Percentiles rank a stretch among this genome's conserved stretches.
These are phyloP conservation scores for Leucoagaricus sp. DNA, from an alignment of 1,284 basidiomycete species.

Conservation along the genomic window DNA sequence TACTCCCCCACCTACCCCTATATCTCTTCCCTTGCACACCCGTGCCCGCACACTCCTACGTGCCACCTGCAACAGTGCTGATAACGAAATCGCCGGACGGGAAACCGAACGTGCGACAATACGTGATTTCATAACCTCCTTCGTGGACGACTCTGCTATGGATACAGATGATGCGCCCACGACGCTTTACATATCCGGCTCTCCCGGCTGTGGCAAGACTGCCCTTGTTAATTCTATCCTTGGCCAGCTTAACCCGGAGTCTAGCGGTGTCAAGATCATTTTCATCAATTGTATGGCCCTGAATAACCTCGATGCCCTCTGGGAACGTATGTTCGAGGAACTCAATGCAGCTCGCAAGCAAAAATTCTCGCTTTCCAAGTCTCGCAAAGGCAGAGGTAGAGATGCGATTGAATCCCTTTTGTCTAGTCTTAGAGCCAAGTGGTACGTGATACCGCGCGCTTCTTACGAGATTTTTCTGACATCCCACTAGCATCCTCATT, in stretches of 20 bases:
- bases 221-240: slow-evolving; percentile 73
- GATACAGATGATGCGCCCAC: slow-evolving; percentile 33
- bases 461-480: slow-evolving; percentile 15
- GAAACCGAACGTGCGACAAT: slow-evolving; percentile 59
- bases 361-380: slow-evolving; percentile 36
- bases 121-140: slow-evolving; percentile 54
- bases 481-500: slow-evolving; percentile 57
- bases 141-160: slow-evolving; percentile 38
- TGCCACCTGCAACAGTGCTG: slow-evolving; percentile 58
- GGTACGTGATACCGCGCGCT: slow-evolving; percentile 42
- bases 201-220: slow-evolving; percentile 83
- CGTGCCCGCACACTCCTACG: slow-evolving; percentile 71
- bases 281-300: slow-evolving; percentile 80
- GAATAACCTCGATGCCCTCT: slow-evolving; percentile 62
- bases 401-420: slow-evolving; percentile 48
- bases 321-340: slow-evolving; percentile 66
- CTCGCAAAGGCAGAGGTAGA: slow-evolving; percentile 40
- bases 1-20: slow-evolving; percentile 65
- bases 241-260: slow-evolving; percentile 38
- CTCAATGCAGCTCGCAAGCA: slow-evolving; percentile 38
- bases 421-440: slow-evolving; percentile 47
- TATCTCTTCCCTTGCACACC: slow-evolving; percentile 56
- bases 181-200: slow-evolving; percentile 75
- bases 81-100: slow-evolving; percentile 61
- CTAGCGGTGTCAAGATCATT: slow-evolving; percentile 44